Conservation (phyloP, 306 rosid species). For the Trifolium subterraneum region DNA sequence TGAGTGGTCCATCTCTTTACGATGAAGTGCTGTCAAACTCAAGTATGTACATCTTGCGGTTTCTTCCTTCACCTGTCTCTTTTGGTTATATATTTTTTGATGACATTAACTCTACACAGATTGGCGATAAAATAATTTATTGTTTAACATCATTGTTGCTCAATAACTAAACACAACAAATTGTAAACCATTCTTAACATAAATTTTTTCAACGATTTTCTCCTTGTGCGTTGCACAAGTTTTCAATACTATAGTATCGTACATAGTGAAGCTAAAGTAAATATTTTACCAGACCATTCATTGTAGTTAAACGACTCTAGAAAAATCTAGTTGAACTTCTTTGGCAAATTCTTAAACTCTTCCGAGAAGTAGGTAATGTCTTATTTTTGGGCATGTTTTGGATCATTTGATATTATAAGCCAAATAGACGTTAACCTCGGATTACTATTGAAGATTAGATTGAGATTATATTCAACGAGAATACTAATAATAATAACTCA, state of each 20-base stretch:
- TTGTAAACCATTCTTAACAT: too few species aligned
- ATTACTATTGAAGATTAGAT: not conserved
- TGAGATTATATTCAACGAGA: not conserved
- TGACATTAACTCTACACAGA: too few species aligned
- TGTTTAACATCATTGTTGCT: too few species aligned
- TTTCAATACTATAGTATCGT: too few species aligned
- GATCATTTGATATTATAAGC: conserved; percentile 18
- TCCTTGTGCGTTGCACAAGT: too few species aligned
- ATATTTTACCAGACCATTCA: not conserved
- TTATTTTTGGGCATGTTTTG: too few species aligned
- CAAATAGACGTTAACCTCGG: not conserved
- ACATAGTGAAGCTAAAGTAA: too few species aligned
- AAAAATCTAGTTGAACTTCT: not conserved
- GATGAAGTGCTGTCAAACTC: conserved; percentile 72
- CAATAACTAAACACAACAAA: too few species aligned
- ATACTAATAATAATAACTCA: not conserved
- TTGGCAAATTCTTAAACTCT: conserved; percentile 11
- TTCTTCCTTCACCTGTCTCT: conserved; percentile 19
- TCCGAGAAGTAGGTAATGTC: not conserved
- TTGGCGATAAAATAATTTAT: too few species aligned
- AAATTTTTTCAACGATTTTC: too few species aligned
- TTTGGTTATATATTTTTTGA: not conserved
- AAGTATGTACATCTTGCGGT: conserved; percentile 52
- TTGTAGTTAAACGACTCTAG: not conserved
- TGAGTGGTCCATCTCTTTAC: conserved; percentile 55